Conservation (phyloP, 352 stramenopile genomes). For the Pythium coloratum region DNA sequence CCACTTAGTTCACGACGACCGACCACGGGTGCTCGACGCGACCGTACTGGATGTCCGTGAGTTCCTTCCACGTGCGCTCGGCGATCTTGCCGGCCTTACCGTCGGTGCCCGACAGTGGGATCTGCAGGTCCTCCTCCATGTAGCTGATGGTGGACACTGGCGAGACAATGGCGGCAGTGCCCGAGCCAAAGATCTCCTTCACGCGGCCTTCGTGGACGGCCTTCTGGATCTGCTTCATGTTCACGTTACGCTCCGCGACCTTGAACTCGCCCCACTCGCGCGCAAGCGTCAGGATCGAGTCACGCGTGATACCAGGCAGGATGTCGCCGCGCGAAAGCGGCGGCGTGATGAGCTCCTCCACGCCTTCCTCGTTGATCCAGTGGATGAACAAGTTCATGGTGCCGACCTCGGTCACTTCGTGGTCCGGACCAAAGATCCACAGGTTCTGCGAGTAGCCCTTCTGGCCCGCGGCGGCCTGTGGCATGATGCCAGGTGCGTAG, state of each 20-base stretch:
- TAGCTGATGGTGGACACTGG: conserved; percentile 95
- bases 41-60: conserved; percentile 87
- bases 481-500: conserved; percentile 91
- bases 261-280: conserved; percentile 92
- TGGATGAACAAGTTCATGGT: conserved; percentile 99
- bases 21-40: conserved; percentile 41
- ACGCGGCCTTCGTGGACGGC: conserved; percentile 90
- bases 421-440: conserved; percentile 95
- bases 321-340: conserved; percentile 95
- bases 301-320: conserved; percentile 95
- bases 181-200: conserved; percentile 95
- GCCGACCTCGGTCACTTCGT: conserved; percentile 89
- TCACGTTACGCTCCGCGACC: conserved; percentile 93
- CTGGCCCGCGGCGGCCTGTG: conserved; percentile 83
- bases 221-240: conserved; percentile 93
- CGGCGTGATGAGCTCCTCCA: conserved; percentile 94
- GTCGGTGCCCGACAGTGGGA: conserved; percentile 85
- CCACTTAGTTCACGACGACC: conserved; percentile 36
- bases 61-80: conserved; percentile 86
- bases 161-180: conserved; percentile 94
- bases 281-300: conserved; percentile 94
- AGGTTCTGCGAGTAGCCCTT: conserved; percentile 91
- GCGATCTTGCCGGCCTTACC: conserved; percentile 85
- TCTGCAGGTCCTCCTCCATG: conserved; percentile 88
- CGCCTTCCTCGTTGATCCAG: conserved; percentile 90